Percentiles rank a stretch among this genome's conserved stretches.
phyloP scores from a whole-genome alignment of 164 flowering plant genomes.

The Tetracentron sinense region DNA sequence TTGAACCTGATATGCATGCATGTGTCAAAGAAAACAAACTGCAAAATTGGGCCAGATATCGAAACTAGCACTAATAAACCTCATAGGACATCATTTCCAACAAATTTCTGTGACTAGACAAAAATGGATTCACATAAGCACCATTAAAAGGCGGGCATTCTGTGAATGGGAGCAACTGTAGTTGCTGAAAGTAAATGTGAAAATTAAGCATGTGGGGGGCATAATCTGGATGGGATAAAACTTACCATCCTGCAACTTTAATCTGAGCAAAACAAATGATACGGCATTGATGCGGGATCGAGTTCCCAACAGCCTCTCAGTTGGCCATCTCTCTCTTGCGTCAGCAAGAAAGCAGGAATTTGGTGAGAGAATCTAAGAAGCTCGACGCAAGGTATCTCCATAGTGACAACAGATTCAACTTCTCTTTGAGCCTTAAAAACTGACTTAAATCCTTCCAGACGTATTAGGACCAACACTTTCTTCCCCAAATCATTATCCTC shows the following conservation, averaged over 20 bases:
- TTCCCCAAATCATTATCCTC: conserved; percentile 12
- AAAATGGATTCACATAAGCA: too few species aligned
- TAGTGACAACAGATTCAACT: conserved; percentile 15
- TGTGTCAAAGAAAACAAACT: too few species aligned
- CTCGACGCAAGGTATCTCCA: conserved; percentile 25
- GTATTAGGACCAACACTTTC: conserved; percentile 27
- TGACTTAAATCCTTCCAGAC: conserved; percentile 19
- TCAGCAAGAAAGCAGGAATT: conserved; percentile 40
- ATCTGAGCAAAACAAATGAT: not conserved
- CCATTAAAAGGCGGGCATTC: too few species aligned
- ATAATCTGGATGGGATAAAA: not conserved
- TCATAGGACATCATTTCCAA: too few species aligned
- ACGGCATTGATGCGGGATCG: conserved; percentile 29
- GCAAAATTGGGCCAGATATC: too few species aligned
- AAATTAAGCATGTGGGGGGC: too few species aligned
- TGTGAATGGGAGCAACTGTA: too few species aligned
- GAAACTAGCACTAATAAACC: too few species aligned
- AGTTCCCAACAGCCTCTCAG: conserved; percentile 40
- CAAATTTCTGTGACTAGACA: too few species aligned
- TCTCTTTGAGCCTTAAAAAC: conserved; percentile 29
- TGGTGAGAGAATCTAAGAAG: conserved; percentile 44
- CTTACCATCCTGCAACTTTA: not conserved
- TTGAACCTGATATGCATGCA: too few species aligned
- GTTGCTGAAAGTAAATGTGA: too few species aligned
- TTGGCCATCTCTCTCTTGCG: conserved; percentile 20